Percentiles rank a stretch among this genome's conserved stretches.
These are phyloP conservation scores for Mycena galericulata DNA, from an alignment of 768 basidiomycete genomes.

Conservation along the genomic window DNA sequence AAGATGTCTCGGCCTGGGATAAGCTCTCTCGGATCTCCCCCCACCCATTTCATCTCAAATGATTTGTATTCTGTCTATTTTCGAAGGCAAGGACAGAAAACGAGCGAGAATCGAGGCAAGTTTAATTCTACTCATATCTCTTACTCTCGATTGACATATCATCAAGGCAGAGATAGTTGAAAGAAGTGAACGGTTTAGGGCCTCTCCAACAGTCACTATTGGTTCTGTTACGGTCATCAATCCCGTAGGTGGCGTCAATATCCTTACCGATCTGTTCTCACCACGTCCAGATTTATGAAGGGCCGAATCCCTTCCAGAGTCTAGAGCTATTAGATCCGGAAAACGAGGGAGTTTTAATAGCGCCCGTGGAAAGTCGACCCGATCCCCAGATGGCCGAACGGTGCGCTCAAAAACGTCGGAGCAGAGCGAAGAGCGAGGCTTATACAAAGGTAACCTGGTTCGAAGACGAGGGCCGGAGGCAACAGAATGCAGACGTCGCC, in stretches of 20 bases:
- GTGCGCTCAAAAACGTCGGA: conserved; percentile 4
- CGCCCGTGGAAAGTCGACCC: background rate
- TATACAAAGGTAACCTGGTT: conserved; percentile 20
- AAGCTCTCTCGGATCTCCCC: background rate
- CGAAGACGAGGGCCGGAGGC: background rate
- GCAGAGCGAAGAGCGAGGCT: conserved; percentile 30
- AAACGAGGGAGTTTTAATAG: conserved; percentile 19
- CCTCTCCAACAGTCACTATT: conserved; percentile 29
- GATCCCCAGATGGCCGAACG: background rate
- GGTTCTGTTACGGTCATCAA: conserved; percentile 25
- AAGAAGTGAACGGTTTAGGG: conserved; percentile 28
- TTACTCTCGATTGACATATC: background rate
- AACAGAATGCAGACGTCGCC: background rate
- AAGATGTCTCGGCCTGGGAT: too few species aligned
- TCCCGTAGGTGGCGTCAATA: conserved; percentile 13
- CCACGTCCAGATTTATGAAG: conserved; percentile 21
- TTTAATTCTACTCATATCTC: background rate
- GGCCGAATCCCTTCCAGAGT: conserved; percentile 30
- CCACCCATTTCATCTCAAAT: background rate
- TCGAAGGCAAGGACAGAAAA: conserved; percentile 28
- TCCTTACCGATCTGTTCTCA: background rate
- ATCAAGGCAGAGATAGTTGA: conserved; percentile 29
- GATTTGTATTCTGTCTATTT: conserved; percentile 26
- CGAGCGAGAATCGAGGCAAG: conserved; percentile 28
- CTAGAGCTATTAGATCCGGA: conserved; percentile 27